These are phyloP conservation scores for Globisporangium radiosum DNA, from an alignment of 352 stramenopile genomes.

Conservation along the genomic window DNA sequence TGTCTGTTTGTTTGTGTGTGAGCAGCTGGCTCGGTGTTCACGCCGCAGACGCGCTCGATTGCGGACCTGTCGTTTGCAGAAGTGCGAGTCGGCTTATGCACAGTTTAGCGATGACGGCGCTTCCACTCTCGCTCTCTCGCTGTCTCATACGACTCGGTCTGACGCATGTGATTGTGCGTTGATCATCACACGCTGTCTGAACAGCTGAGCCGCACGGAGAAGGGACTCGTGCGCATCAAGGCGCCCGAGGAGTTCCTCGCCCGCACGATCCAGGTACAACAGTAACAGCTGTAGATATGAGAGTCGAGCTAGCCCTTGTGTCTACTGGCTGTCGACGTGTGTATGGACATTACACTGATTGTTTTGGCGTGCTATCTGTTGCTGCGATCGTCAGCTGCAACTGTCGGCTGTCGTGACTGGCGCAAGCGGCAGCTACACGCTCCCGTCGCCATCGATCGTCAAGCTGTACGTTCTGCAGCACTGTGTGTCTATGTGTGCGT, in stretches of 20 bases:
- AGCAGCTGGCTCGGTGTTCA: conserved; percentile 70
- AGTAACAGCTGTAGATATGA: no score
- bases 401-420: conserved; percentile 29
- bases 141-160: no score
- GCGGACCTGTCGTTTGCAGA: conserved; percentile 77
- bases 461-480: conserved; percentile 27
- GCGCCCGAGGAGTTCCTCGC: conserved; percentile 69
- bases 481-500: neutral
- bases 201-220: conserved; percentile 75
- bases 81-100: conserved; percentile 20
- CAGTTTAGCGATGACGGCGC: neutral
- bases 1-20: conserved; percentile 6
- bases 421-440: conserved; percentile 29
- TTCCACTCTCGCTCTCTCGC: neutral
- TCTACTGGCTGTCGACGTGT: no score
- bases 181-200: neutral
- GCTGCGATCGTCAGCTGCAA: conserved; percentile 18
- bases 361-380: neutral
- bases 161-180: no score
- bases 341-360: no score
- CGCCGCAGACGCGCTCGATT: conserved; percentile 63
- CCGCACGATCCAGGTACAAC: conserved; percentile 61
- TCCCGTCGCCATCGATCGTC: conserved; percentile 31
- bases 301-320: no score
- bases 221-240: conserved; percentile 71